A percentile compares a stretch with the other conserved stretches of the same genome.
phyloP scores from a whole-genome alignment of 805 yeast genomes.

The Blastobotrys muscicola region DNA sequence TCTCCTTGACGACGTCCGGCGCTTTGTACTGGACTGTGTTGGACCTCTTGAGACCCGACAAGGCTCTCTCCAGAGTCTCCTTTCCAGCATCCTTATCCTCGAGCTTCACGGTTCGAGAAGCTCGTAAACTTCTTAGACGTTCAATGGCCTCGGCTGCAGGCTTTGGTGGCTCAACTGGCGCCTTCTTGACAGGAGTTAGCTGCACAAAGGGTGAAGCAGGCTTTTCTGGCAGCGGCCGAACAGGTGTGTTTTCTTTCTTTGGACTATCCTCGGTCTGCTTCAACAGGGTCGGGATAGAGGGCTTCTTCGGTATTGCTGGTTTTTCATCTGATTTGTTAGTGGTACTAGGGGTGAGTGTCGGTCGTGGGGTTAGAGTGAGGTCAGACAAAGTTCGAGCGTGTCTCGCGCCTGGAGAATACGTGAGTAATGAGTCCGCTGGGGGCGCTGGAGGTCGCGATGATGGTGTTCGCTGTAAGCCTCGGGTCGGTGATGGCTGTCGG shows the following conservation, averaged over 20 bases:
- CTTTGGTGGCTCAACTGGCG: slow-evolving; percentile 5
- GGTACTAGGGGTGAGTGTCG: no score
- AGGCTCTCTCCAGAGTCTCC: slow-evolving; percentile 13
- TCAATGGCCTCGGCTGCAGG: slow-evolving; percentile 15
- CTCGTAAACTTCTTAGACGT: slow-evolving; percentile 11
- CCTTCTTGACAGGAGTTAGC: not conserved
- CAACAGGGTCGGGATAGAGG: no score
- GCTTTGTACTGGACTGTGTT: slow-evolving; percentile 14
- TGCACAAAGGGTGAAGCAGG: not conserved
- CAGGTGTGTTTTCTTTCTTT: no score
- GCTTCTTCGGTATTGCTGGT: no score
- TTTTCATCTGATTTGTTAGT: no score
- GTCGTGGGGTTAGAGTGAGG: no score
- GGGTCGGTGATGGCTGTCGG: slow-evolving; percentile 6
- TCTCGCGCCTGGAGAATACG: not conserved
- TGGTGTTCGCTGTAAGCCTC: not conserved
- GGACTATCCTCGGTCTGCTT: no score
- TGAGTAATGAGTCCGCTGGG: not conserved
- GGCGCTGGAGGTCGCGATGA: not conserved
- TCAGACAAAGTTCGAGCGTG: no score
- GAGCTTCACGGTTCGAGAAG: slow-evolving; percentile 10
- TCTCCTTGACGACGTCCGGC: slow-evolving; percentile 13
- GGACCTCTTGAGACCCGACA: slow-evolving; percentile 14
- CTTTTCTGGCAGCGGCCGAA: not conserved
- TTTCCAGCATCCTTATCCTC: slow-evolving; percentile 11